These are phyloP conservation scores for Monoraphidium neglectum DNA, from an alignment of 139 green algal genomes.

Conservation along the genomic window DNA sequence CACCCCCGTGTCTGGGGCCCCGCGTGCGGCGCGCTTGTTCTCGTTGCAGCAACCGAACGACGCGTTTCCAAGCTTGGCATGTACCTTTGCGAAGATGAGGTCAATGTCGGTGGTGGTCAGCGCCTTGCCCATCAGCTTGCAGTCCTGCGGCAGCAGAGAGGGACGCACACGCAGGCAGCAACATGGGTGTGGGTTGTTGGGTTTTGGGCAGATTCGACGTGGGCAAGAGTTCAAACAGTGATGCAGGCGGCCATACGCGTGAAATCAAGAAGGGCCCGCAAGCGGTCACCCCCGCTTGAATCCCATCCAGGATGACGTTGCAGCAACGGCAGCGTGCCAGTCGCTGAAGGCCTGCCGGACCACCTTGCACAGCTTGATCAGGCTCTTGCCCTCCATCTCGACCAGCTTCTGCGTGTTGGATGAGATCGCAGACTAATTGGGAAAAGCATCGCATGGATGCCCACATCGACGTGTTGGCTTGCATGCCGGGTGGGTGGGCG, in stretches of 20 bases:
- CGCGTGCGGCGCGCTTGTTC: background rate
- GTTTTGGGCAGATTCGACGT: background rate
- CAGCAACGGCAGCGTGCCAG: too few species aligned
- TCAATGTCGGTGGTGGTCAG: slow-evolving; percentile 61
- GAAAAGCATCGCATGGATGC: background rate
- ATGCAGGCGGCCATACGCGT: background rate
- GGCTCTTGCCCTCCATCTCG: slow-evolving; percentile 45
- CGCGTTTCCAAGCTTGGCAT: too few species aligned
- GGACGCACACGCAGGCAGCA: background rate
- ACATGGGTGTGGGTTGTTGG: background rate
- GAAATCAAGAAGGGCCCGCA: too few species aligned
- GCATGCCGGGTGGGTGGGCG: background rate
- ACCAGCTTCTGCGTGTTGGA: slow-evolving; percentile 3
- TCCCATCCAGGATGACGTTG: too few species aligned
- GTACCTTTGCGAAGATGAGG: slow-evolving; percentile 68
- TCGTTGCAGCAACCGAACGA: slow-evolving; percentile 20
- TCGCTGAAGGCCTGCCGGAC: slow-evolving; percentile 28
- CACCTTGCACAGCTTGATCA: slow-evolving; percentile 63
- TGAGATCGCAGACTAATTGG: background rate
- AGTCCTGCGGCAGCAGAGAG: slow-evolving; percentile 1
- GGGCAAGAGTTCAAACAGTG: background rate
- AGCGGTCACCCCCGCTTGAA: too few species aligned
- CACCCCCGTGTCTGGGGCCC: background rate
- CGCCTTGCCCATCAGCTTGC: slow-evolving; percentile 18
- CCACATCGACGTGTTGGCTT: background rate